These are phyloP conservation scores for Pythium coloratum DNA, from an alignment of 352 stramenopile species.

Conservation along the genomic window DNA sequence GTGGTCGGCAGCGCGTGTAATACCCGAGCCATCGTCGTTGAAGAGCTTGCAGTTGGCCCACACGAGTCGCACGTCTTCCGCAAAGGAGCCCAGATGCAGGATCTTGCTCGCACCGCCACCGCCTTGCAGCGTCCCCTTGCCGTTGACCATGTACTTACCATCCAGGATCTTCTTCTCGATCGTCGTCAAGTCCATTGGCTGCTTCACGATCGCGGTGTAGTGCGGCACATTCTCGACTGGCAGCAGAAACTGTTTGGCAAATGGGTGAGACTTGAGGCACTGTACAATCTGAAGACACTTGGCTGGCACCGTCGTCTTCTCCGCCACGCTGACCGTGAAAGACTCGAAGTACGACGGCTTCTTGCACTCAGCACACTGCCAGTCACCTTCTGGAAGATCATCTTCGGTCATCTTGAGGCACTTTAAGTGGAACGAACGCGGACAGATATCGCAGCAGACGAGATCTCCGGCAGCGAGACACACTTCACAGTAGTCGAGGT, in stretches of 20 bases:
- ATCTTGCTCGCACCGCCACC: slow-evolving; percentile 30
- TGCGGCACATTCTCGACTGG: slow-evolving; percentile 76
- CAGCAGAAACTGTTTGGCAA: slow-evolving; percentile 72
- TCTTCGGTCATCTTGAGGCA: slow-evolving; percentile 78
- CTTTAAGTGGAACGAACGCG: slow-evolving; percentile 88
- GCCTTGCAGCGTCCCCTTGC: slow-evolving; percentile 27
- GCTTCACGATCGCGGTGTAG: slow-evolving; percentile 74
- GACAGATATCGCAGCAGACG: slow-evolving; percentile 91
- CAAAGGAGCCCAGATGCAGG: slow-evolving; percentile 56
- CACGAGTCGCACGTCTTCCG: slow-evolving; percentile 75
- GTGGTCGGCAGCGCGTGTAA: slow-evolving; percentile 69
- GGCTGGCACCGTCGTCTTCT: slow-evolving; percentile 49
- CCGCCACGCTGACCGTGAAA: slow-evolving; percentile 46
- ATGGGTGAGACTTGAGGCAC: slow-evolving; percentile 74
- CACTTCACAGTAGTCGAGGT: slow-evolving; percentile 84
- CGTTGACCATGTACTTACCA: slow-evolving; percentile 56
- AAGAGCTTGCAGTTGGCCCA: slow-evolving; percentile 86
- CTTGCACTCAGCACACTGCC: slow-evolving; percentile 76
- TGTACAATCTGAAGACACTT: slow-evolving; percentile 73
- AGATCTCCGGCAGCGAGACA: slow-evolving; percentile 85
- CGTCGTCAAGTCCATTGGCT: slow-evolving; percentile 81
- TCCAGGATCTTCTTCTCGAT: slow-evolving; percentile 66
- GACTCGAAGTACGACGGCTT: slow-evolving; percentile 69
- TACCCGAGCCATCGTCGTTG: slow-evolving; percentile 82
- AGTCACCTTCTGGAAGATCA: slow-evolving; percentile 78